Conservation (phyloP, 768 basidiomycete species). For the Xerocomus potaroensis region DNA sequence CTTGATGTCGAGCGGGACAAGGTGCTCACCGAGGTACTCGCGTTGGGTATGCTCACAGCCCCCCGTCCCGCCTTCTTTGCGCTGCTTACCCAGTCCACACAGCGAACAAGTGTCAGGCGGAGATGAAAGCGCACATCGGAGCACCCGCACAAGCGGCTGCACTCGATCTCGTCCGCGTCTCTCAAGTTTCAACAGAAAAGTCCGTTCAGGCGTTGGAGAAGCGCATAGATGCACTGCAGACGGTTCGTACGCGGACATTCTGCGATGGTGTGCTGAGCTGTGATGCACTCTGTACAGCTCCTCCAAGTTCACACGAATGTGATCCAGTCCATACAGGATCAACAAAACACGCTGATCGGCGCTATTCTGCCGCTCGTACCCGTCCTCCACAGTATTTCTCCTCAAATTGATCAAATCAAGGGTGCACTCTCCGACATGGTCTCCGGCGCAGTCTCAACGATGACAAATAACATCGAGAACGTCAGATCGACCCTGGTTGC, state of each 20-base stretch:
- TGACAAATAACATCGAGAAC: constrained; percentile 14
- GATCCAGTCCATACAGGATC: constrained; percentile 53
- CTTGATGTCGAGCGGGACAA: no score
- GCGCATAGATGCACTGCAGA: constrained; percentile 52
- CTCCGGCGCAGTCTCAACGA: constrained; percentile 11
- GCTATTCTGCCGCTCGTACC: constrained; percentile 58
- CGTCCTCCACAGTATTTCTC: constrained; percentile 53
- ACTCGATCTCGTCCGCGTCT: constrained; percentile 39
- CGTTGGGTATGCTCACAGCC: constrained; percentile 5
- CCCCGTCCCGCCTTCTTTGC: no score
- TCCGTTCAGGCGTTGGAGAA: constrained; percentile 46
- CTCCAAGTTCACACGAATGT: no score
- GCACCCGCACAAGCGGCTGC: no score
- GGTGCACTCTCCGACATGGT: constrained; percentile 16
- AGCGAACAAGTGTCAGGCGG: no score
- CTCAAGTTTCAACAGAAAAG: constrained; percentile 36
- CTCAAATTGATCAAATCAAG: constrained; percentile 42
- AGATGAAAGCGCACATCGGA: no score
- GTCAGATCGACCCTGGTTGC: constrained; percentile 13
- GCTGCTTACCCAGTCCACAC: no score
- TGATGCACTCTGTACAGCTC: no score
- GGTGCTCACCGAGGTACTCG: constrained; percentile 46
- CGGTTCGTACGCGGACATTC: constrained; percentile 31
- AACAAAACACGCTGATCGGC: constrained; percentile 32
- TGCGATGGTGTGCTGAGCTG: constrained; percentile 8